Evolutionary conservation across 164 flowering plant genomes (phyloP), one percentile per base, ranked within the genome.

Genomic region (Stephania japonica): DNA sequence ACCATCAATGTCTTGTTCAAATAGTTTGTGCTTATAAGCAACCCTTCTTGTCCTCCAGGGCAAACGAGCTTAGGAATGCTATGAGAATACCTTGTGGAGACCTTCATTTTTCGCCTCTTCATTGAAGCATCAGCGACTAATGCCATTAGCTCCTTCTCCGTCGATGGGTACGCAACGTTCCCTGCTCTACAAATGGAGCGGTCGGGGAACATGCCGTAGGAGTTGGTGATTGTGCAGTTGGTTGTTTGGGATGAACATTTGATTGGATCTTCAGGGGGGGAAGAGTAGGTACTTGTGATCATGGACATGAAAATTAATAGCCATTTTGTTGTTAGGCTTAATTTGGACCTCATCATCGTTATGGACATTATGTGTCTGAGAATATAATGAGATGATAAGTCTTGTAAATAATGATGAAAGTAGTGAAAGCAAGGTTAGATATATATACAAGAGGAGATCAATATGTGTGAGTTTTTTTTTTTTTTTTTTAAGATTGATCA

Each of bases 191-290:
- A 92, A 1, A 73, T 69, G 72, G 69, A 75, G 42, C 91, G 79
- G 72, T 90, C 97, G 5, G 97, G 90, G 74, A 92, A 92, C 9
- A 81, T 68, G 7, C 92, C 91, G n/a, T 88, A 86, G 16, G 92
- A 74, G 77, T 90, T 92, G 26, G 97, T 84, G 65, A 90, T 80
- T 56, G 89, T 89, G 87, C 97, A 92, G 47, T 80, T 73, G 0
- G 77, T 73, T 63, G 68, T 82, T 1, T 44, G 49, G 0, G 84
- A 73, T 1, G 81, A 73, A 74, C 97, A 92, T 26, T 79, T 83
- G 69, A 92, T 81, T 26, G 91, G 92, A 19, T 87, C 85, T 3
- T 79, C 87, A 0, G 91, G 93, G 7, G 93, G 92, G 42, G 75
- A 84, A 50, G 81, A 82, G 56, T 26, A 11, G 38, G 70, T 32